Conservation (phyloP, 805 yeast genomes). For the Saturnispora ahearnii region DNA sequence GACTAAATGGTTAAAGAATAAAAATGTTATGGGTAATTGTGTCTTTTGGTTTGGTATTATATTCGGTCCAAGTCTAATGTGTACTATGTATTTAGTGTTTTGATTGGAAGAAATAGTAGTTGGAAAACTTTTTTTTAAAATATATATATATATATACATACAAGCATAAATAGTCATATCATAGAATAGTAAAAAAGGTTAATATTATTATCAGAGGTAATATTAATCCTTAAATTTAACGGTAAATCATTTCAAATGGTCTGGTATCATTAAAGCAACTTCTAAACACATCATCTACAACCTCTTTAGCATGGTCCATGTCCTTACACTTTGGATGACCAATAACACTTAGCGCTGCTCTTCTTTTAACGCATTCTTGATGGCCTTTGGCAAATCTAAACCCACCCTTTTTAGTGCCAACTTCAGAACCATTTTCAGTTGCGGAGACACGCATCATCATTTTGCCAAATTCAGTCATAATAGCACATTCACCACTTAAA, state of each 20-base stretch:
- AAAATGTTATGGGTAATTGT: slow-evolving; percentile 61
- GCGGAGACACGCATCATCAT: slow-evolving; percentile 20
- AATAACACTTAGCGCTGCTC: slow-evolving; percentile 76
- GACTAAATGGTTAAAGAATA: slow-evolving; percentile 46
- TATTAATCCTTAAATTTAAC: slow-evolving; percentile 28
- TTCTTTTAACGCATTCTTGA: slow-evolving; percentile 81
- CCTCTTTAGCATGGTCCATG: slow-evolving; percentile 63
- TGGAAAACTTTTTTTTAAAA: background rate
- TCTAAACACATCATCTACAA: slow-evolving; percentile 83
- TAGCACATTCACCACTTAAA: slow-evolving; percentile 89
- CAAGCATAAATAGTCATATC: background rate
- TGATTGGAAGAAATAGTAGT: slow-evolving; percentile 22
- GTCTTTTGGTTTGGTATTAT: slow-evolving; percentile 90
- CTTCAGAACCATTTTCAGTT: slow-evolving; percentile 6
- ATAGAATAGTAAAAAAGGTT: background rate
- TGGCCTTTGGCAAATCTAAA: slow-evolving; percentile 50
- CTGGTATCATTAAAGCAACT: slow-evolving; percentile 92
- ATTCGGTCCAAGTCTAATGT: slow-evolving; percentile 81
- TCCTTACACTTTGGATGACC: slow-evolving; percentile 79
- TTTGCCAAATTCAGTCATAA: slow-evolving; percentile 66
- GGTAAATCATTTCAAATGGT: slow-evolving; percentile 88
- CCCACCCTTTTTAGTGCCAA: slow-evolving; percentile 2
- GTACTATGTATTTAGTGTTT: slow-evolving; percentile 73
- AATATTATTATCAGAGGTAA: background rate
- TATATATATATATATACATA: slow-evolving; percentile 1